phyloP scores from a whole-genome alignment of 1,284 basidiomycete species.

The Cutaneotrichosporon sp. region DNA sequence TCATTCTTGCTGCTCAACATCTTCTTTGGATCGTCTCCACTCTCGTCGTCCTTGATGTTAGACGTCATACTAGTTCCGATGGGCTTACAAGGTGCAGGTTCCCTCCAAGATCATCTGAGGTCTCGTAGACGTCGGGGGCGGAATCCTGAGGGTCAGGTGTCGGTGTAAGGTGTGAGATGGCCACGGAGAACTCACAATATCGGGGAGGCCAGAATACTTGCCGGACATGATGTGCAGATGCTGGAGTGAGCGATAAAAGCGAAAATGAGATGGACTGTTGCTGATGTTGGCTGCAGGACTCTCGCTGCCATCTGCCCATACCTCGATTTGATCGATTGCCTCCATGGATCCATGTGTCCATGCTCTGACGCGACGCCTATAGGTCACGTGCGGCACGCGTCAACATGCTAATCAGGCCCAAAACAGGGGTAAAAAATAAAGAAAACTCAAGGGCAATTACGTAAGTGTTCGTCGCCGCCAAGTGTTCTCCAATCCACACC shows the following conservation, averaged over 20 bases:
- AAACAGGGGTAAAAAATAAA: too few species aligned
- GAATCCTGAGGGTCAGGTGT: slow-evolving; percentile 68
- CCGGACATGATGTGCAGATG: slow-evolving; percentile 31
- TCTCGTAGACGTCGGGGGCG: slow-evolving; percentile 87
- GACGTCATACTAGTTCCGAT: too few species aligned
- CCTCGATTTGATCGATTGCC: too few species aligned
- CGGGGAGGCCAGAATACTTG: slow-evolving; percentile 83
- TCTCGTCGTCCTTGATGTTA: slow-evolving; percentile 13
- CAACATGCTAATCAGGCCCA: too few species aligned
- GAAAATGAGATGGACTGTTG: too few species aligned
- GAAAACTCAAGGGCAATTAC: too few species aligned
- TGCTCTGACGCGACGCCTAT: not conserved
- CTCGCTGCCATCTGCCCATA: too few species aligned
- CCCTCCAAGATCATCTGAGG: slow-evolving; percentile 59
- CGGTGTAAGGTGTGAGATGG: not conserved
- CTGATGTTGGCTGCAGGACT: too few species aligned
- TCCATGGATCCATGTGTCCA: too few species aligned
- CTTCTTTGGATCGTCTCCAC: slow-evolving; percentile 10
- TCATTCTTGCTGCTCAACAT: not conserved
- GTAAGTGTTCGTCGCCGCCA: too few species aligned
- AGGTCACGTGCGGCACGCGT: too few species aligned
- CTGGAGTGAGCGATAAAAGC: not conserved
- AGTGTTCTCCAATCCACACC: too few species aligned
- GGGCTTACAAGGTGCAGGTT: not conserved
- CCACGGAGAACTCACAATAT: slow-evolving; percentile 62